These are phyloP conservation scores for Acacia concinna DNA, from an alignment of 331 rosid species.

Conservation along the genomic window DNA sequence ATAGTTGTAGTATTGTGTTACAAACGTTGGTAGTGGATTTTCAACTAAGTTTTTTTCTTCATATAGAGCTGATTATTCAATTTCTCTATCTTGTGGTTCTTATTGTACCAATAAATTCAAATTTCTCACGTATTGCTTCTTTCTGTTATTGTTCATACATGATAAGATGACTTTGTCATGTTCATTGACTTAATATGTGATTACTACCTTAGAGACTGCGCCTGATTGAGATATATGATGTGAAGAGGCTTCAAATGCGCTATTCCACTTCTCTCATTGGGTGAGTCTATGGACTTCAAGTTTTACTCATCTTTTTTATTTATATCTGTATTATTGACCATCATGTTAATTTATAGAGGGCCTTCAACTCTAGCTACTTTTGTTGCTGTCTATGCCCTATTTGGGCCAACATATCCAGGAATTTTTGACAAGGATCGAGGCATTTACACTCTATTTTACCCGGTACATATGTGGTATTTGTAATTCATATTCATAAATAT, in stretches of 20 bases:
- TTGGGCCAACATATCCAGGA: slow-evolving; percentile 97
- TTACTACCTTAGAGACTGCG: slow-evolving; percentile 70
- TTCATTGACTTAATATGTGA: slow-evolving; percentile 20
- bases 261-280: slow-evolving; percentile 85
- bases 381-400: slow-evolving; percentile 87
- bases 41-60: not conserved
- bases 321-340: slow-evolving; percentile 1
- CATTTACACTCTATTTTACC: slow-evolving; percentile 88
- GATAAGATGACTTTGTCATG: slow-evolving; percentile 15
- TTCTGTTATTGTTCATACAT: slow-evolving; percentile 15
- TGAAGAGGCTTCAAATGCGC: slow-evolving; percentile 95
- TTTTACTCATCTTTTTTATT: slow-evolving; percentile 4
- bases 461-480: slow-evolving; percentile 52
- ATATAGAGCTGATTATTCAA: not conserved
- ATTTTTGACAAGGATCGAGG: slow-evolving; percentile 80
- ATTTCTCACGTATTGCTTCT: slow-evolving; percentile 9
- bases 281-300: slow-evolving; percentile 49
- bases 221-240: slow-evolving; percentile 92
- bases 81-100: not conserved
- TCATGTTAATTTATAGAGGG: slow-evolving; percentile 58
- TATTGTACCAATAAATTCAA: not conserved
- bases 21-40: not conserved
- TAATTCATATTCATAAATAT: not conserved
- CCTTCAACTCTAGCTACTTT: slow-evolving; percentile 86
- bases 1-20: not conserved